Conservation (phyloP, 1,284 basidiomycete species). For the Ceratobasidium sp. region DNA sequence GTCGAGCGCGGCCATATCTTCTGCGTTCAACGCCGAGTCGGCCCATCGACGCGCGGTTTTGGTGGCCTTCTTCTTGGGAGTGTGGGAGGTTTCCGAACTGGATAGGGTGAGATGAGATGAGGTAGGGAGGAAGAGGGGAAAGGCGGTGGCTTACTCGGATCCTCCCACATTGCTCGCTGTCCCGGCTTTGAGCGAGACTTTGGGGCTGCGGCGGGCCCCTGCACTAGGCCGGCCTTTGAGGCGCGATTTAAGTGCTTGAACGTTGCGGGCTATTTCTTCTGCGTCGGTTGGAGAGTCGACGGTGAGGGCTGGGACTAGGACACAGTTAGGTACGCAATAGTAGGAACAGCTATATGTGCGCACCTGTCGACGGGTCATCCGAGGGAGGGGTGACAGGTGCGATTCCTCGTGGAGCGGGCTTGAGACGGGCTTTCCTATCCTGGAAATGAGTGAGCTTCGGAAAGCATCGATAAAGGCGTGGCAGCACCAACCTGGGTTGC, state of each 20-base stretch:
- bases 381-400: slow-evolving; percentile 62
- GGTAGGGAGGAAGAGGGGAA: slow-evolving; percentile 51
- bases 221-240: slow-evolving; percentile 67
- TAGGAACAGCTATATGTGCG: slow-evolving; percentile 52
- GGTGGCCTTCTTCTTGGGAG: slow-evolving; percentile 68
- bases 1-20: slow-evolving; percentile 91
- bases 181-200: slow-evolving; percentile 55
- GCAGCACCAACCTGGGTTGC: slow-evolving; percentile 67
- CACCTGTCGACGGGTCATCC: slow-evolving; percentile 68
- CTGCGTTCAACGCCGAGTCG: slow-evolving; percentile 70
- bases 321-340: slow-evolving; percentile 44
- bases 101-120: slow-evolving; percentile 36
- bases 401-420: slow-evolving; percentile 57
- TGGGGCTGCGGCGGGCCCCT: slow-evolving; percentile 66
- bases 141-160: slow-evolving; percentile 67
- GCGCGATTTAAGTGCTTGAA: slow-evolving; percentile 88
- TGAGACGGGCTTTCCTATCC: slow-evolving; percentile 74
- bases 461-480: not conserved
- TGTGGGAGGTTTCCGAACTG: slow-evolving; percentile 68
- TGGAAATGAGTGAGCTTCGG: slow-evolving; percentile 51
- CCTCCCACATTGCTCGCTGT: slow-evolving; percentile 66
- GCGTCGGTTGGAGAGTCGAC: slow-evolving; percentile 75
- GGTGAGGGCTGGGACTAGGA: slow-evolving; percentile 64
- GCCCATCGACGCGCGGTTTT: slow-evolving; percentile 95
- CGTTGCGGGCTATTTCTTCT: slow-evolving; percentile 91